phyloP scores from a whole-genome alignment of 1,139 yeast species.

The Magnusiomyces suaveolens region DNA sequence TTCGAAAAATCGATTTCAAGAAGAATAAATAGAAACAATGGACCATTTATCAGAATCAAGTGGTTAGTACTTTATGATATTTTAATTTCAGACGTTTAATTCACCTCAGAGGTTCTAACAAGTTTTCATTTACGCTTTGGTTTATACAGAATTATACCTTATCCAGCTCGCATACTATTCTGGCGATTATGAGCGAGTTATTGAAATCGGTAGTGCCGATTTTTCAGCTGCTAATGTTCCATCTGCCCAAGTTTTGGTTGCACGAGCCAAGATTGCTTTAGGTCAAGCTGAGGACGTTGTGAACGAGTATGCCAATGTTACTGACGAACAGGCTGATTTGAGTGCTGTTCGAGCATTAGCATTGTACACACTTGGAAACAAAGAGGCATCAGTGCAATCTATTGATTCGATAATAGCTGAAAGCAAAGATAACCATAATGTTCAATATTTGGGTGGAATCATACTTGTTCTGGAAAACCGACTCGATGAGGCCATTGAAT shows the following conservation, averaged over 20 bases:
- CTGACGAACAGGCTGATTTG: slow-evolving; percentile 18
- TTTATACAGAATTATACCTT: slow-evolving; percentile 26
- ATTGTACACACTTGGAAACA: slow-evolving; percentile 13
- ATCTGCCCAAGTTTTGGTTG: slow-evolving; percentile 28
- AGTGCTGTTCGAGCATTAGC: slow-evolving; percentile 20
- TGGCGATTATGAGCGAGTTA: slow-evolving; percentile 33
- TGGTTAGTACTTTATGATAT: slow-evolving; percentile 16
- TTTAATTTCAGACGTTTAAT: neutral
- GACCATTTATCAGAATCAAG: slow-evolving; percentile 28
- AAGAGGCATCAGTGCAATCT: slow-evolving; percentile 21
- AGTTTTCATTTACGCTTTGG: neutral
- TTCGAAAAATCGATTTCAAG: too few relatives aligned
- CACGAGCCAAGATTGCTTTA: slow-evolving; percentile 31
- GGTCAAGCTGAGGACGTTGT: slow-evolving; percentile 30
- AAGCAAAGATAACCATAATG: slow-evolving; percentile 22
- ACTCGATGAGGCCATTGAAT: slow-evolving; percentile 29
- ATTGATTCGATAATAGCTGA: slow-evolving; percentile 19
- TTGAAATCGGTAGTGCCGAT: slow-evolving; percentile 23
- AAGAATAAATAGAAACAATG: slow-evolving; percentile 16
- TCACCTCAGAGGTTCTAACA: too few relatives aligned
- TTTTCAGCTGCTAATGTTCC: slow-evolving; percentile 20
- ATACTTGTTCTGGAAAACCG: slow-evolving; percentile 27
- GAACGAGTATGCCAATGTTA: slow-evolving; percentile 3
- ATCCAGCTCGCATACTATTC: slow-evolving; percentile 35
- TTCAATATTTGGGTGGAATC: slow-evolving; percentile 31